Conservation (phyloP, 441 rosid genomes). For the Macaranga tanarius region DNA sequence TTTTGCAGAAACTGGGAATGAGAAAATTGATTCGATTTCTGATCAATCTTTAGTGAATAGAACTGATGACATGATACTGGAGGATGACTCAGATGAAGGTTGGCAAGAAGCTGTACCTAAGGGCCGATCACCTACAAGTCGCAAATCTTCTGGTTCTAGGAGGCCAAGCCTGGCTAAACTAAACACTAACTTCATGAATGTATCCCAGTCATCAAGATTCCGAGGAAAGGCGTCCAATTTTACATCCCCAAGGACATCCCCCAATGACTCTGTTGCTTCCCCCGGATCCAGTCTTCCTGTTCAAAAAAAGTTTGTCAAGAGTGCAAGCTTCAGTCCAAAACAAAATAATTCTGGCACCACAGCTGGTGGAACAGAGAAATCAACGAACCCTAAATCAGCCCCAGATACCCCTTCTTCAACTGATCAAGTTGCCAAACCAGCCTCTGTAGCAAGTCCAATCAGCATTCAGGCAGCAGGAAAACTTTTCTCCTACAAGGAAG, state of each 20-base stretch:
- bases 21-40: conserved; percentile 46
- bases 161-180: conserved; percentile 89
- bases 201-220: conserved; percentile 66
- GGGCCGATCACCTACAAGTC: conserved; percentile 67
- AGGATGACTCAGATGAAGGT: conserved; percentile 50
- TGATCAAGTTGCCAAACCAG: conserved; percentile 57
- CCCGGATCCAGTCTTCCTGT: conserved; percentile 48
- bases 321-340: conserved; percentile 79
- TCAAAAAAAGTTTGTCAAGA: conserved; percentile 60
- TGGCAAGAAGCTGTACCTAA: conserved; percentile 75
- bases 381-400: conserved; percentile 48
- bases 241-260: conserved; percentile 56
- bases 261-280: conserved; percentile 52
- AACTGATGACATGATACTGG: conserved; percentile 23
- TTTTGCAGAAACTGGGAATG: conserved; percentile 47
- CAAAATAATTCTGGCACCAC: conserved; percentile 36
- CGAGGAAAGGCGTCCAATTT: conserved; percentile 64
- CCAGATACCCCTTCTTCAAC: conserved; percentile 50
- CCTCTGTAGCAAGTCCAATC: conserved; percentile 48
- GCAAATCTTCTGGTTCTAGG: conserved; percentile 64
- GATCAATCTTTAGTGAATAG: conserved; percentile 35
- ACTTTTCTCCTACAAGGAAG: conserved; percentile 96
- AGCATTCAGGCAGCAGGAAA: conserved; percentile 82
- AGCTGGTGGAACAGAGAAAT: conserved; percentile 49
- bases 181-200: conserved; percentile 82